These are phyloP conservation scores for Fusarium longipes DNA, from an alignment of 2,329 filamentous ascomycete genomes.

Conservation along the genomic window DNA sequence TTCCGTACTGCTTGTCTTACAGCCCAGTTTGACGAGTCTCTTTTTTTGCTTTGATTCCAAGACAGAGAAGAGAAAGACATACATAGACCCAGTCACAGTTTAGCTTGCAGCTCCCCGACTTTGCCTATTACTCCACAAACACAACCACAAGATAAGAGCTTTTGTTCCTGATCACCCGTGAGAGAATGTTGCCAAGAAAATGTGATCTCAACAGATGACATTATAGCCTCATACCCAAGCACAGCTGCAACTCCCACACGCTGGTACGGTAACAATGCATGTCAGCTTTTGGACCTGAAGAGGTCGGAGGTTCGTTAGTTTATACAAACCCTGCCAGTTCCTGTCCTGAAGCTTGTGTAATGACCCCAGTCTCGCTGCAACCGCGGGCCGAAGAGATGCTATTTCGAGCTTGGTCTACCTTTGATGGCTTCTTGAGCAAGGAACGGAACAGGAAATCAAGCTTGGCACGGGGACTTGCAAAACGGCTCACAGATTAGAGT, in stretches of 20 bases:
- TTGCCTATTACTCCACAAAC: not conserved
- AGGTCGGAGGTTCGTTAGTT: not conserved
- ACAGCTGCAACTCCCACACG: not conserved
- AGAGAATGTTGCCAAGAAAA: slow-evolving; percentile 7
- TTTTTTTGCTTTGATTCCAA: not conserved
- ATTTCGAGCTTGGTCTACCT: slow-evolving; percentile 20
- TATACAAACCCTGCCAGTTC: not conserved
- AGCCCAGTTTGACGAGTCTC: slow-evolving; percentile 1
- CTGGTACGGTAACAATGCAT: slow-evolving; percentile 1
- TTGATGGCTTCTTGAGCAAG: slow-evolving; percentile 5
- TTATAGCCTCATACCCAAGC: slow-evolving; percentile 5
- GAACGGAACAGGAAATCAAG: slow-evolving; percentile 13
- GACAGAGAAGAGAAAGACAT: slow-evolving; percentile 3
- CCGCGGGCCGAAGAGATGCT: slow-evolving; percentile 11
- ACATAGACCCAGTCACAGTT: not conserved
- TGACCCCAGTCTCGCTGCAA: slow-evolving; percentile 10
- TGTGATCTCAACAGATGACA: not conserved
- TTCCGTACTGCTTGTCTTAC: slow-evolving; percentile 13
- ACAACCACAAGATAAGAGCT: slow-evolving; percentile 4
- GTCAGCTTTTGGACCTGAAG: slow-evolving; percentile 6
- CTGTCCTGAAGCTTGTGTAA: not conserved
- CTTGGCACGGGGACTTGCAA: slow-evolving; percentile 30
- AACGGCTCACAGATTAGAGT: not conserved
- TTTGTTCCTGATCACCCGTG: slow-evolving; percentile 3
- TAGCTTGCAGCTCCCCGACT: not conserved